phyloP scores from a whole-genome alignment of 73 alveolate genomes.

The Paraurostyla sp. region DNA sequence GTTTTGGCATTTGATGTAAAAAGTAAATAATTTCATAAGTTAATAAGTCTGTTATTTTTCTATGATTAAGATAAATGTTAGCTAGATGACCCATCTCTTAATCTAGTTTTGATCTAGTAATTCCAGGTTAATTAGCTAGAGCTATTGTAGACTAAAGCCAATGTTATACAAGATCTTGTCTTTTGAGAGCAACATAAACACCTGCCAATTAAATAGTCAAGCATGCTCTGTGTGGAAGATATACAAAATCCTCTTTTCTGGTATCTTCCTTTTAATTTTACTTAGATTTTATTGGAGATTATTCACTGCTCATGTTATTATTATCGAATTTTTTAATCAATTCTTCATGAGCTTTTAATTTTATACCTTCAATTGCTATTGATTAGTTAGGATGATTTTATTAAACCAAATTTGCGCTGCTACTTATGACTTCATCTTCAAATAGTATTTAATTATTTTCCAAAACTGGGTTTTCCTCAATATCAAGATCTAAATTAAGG shows the following conservation, averaged over 20 bases:
- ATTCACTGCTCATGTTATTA: neutral
- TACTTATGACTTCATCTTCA: neutral
- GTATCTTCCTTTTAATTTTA: neutral
- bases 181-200: slow-evolving; percentile 63
- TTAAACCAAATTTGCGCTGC: neutral
- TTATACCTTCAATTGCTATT: too few species aligned
- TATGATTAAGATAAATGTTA: slow-evolving; percentile 24
- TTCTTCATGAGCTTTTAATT: neutral
- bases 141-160: slow-evolving; percentile 65
- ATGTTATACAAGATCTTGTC: slow-evolving; percentile 7
- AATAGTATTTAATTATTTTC: neutral
- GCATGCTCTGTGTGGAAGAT: slow-evolving; percentile 77
- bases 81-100: slow-evolving; percentile 78
- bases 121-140: slow-evolving; percentile 58
- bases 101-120: slow-evolving; percentile 71
- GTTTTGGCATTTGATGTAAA: slow-evolving; percentile 73
- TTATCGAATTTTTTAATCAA: neutral
- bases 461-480: slow-evolving; percentile 6
- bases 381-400: too few species aligned
- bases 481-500: slow-evolving; percentile 56
- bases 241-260: slow-evolving; percentile 68
- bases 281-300: neutral
- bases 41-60: slow-evolving; percentile 47
- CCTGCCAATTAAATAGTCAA: slow-evolving; percentile 77
- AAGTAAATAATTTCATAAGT: slow-evolving; percentile 76